Percentiles rank a stretch among this genome's conserved stretches.
These are phyloP conservation scores for Penicillium sp. DNA, from an alignment of 2,329 filamentous ascomycete genomes.

Conservation along the genomic window DNA sequence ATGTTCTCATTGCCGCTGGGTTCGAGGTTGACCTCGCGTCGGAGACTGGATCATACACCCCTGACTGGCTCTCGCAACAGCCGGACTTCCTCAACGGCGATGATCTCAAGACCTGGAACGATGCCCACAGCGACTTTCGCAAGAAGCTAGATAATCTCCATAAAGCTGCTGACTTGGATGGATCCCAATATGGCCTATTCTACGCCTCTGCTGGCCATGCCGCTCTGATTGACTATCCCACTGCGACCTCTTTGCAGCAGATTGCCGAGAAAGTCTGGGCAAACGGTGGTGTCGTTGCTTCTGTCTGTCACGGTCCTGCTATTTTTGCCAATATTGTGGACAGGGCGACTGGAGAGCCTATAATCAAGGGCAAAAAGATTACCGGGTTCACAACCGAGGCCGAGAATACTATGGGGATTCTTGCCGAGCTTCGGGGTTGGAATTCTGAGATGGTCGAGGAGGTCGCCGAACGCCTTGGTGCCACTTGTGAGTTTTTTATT, in stretches of 20 bases:
- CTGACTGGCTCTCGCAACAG: conserved; percentile 52
- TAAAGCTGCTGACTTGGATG: conserved; percentile 43
- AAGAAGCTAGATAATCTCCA: conserved; percentile 49
- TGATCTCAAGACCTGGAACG: conserved; percentile 46
- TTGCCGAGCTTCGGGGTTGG: conserved; percentile 38
- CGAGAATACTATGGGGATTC: conserved; percentile 40
- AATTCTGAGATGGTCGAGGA: conserved; percentile 40
- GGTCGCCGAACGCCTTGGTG: conserved; percentile 33
- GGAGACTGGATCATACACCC: conserved; percentile 49
- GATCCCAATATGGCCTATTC: conserved; percentile 27
- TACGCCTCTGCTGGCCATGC: conserved; percentile 39
- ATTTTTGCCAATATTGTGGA: conserved; percentile 44
- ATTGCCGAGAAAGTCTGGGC: conserved; percentile 48
- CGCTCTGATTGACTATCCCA: conserved; percentile 53
- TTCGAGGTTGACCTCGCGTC: conserved; percentile 55
- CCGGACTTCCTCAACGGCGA: conserved; percentile 48
- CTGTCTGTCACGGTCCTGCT: conserved; percentile 49
- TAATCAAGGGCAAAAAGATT: conserved; percentile 44
- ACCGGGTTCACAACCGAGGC: conserved; percentile 49
- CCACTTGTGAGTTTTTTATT: conserved; percentile 33
- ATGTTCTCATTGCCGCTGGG: conserved; percentile 43
- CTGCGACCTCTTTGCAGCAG: conserved; percentile 45
- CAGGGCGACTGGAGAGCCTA: conserved; percentile 35
- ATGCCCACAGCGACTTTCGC: conserved; percentile 47
- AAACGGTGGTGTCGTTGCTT: conserved; percentile 47